Base-by-base conservation (phyloP, 208 protist genomes). In the Endotrypanum monterogeii region DNA sequence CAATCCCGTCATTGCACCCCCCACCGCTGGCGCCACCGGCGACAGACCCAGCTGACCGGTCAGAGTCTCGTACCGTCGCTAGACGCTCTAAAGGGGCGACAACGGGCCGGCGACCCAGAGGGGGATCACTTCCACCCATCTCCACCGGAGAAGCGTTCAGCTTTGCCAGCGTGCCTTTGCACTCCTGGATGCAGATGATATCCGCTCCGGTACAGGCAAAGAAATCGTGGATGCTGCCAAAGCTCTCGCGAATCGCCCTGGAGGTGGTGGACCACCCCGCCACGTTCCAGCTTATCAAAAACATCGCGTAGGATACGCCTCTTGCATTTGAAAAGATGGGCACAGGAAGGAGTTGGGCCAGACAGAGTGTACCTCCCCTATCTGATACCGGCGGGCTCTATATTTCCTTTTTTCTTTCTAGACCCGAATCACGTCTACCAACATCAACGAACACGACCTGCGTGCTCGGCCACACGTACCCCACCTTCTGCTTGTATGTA, bases 231-330 rank as follows among this genome's bases (percentile, higher is more conserved):
- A 97, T 70, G 61, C 72, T 90, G 60, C 92, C 92, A 83, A 90
- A 97, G 83, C 88, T 86, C 65, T 91, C 87, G 4, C 89, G 87
- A 32, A 95, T 92, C 11, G 83, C 71, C 61, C 72, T 68, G 16
- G 86, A 77, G 3, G 90, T 95, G 20, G 93, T 87, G 0, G 90
- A 89, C 90, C 93, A 97, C 11, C 90, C 93, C 7, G 93, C 93
- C 20, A 95, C 90, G 74, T 97, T 97, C 90, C 93, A 97, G 74
- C 90, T 94, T 37, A 97, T 87, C 18, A 97, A 51, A 69, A 89
- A 88, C 92, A 97, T 95, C 30, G 20, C 23, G 44, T 44, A 12
- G 20, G 2, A 28, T 20, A 39, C 20, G 60, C n/a, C 28, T 0
- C 46, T 25, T 23, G 60, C 37, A 37, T 23, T 30, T 25, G 37